phyloP scores from a whole-genome alignment of 495 filamentous ascomycete species.

The Cudoniella acicularis region DNA sequence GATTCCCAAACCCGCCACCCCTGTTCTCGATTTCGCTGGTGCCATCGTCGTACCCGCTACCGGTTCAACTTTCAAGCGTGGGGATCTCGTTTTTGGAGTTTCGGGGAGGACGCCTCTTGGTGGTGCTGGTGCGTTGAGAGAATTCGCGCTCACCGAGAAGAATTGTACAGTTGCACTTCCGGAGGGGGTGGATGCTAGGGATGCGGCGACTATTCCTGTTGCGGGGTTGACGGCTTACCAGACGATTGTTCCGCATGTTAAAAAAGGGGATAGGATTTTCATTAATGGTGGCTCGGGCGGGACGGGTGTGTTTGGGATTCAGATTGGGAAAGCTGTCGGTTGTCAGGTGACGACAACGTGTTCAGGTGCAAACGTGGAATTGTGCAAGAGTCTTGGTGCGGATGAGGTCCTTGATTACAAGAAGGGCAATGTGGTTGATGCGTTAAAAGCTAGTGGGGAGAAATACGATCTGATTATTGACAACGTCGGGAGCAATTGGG shows the following conservation, averaged over 20 bases:
- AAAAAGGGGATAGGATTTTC: conserved; percentile 53
- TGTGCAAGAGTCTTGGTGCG: conserved; percentile 57
- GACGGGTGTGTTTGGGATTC: conserved; percentile 56
- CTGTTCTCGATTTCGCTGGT: conserved; percentile 62
- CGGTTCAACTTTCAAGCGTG: conserved; percentile 33
- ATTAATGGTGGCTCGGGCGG: conserved; percentile 67
- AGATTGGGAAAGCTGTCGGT: conserved; percentile 60
- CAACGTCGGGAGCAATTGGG: conserved; percentile 49
- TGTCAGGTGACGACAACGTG: conserved; percentile 59
- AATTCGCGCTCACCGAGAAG: conserved; percentile 40
- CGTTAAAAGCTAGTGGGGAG: conserved; percentile 43
- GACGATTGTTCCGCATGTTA: conserved; percentile 49
- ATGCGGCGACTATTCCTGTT: conserved; percentile 48
- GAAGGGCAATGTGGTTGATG: conserved; percentile 43
- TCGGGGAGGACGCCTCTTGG: conserved; percentile 24
- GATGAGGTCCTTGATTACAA: conserved; percentile 70
- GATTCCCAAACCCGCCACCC: conserved; percentile 48
- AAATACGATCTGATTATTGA: conserved; percentile 59
- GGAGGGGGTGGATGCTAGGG: conserved; percentile 42
- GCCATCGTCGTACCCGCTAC: conserved; percentile 40
- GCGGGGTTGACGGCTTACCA: conserved; percentile 59
- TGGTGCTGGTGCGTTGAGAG: conserved; percentile 52
- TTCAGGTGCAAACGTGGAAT: conserved; percentile 51
- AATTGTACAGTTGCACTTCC: conserved; percentile 37
- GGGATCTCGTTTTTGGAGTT: conserved; percentile 57